Evolutionary conservation across 768 basidiomycete genomes (phyloP).

Genomic region (Calocybe cyanea): DNA sequence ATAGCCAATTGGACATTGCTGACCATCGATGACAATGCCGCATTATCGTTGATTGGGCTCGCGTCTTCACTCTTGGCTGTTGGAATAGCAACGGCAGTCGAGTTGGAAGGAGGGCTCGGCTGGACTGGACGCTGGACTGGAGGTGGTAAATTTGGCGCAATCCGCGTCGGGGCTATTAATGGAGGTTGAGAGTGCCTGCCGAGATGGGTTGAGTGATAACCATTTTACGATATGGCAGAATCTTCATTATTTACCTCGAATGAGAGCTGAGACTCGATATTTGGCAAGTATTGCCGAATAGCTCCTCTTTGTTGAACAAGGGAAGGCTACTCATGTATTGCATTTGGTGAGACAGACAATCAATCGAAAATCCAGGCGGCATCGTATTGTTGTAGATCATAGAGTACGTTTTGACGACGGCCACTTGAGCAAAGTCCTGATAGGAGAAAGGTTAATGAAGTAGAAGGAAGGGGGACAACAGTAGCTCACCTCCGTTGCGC

Average conservation of each 20-base stretch:
- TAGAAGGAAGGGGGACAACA: background rate
- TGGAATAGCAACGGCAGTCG: background rate
- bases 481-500: conserved; percentile 22
- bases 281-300: conserved; percentile 26
- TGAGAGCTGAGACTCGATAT: conserved; percentile 8
- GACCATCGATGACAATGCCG: too few relatives aligned
- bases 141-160: conserved; percentile 4
- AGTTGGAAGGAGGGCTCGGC: background rate
- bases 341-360: conserved; percentile 28
- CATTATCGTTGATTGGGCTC: background rate
- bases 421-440: conserved; percentile 29
- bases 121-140: background rate
- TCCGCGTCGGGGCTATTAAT: conserved; percentile 3
- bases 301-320: conserved; percentile 19
- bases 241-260: conserved; percentile 6
- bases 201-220: background rate
- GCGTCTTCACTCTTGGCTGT: too few relatives aligned
- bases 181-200: conserved; percentile 13
- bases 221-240: background rate
- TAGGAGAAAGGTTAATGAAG: background rate
- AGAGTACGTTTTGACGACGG: conserved; percentile 22
- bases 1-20: too few relatives aligned
- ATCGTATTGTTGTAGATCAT: conserved; percentile 20
- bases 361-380: conserved; percentile 20
- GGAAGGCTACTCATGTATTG: conserved; percentile 18